Base-by-base conservation (phyloP, 1,284 basidiomycete species). In the Phellopilus nigrolimitatus region DNA sequence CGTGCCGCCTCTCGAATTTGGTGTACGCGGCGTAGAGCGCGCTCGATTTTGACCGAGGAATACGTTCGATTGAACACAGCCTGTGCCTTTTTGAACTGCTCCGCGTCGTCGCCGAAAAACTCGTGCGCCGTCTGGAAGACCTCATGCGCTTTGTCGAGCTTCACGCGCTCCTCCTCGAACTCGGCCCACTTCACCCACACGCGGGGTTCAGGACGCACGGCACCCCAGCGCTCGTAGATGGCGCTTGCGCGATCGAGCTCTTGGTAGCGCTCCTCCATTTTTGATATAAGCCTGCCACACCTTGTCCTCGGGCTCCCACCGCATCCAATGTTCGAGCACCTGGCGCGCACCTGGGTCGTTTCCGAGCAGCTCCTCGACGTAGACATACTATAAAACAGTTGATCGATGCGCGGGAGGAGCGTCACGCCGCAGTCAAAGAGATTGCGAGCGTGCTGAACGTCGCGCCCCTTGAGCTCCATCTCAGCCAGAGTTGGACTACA, bases 201-300 rank as follows among this genome's bases (percentile, higher is more conserved):
- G 10, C 30, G 30, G 24, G 34, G 33, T 25, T 44, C 51, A 9
- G 37, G 25, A 10, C 22, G 30, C 12, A 40, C 27, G 22, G 30
- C 15, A 9, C 44, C 45, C 10, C 17, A 31, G 17, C 27, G 43
- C 36, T 47, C 51, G 38, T 31, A 37, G 31, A 48, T 19, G 27
- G 45, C 38, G 12, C 22, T 38, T 21, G 41, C 51, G 15, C 45
- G 43, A 8, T 24, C 36, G 17, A 41, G 49, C 27, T 33, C 33
- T 4, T 33, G 33, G 67, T 99, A 99, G 42, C 95, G 79, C 64
- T 90, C 83, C 71, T 99, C 97, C 66, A 99, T n/a, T 74, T 73
- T 97, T 95, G 76, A 99, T 92, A 68, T 97, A 99, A 9, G 92
- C 91, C 64, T 92, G n/a, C n/a, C n/a, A n/a, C 88, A 95, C 95